Evolutionary conservation across 2,329 filamentous ascomycete genomes (phyloP).

Genomic region (Hawksworthiomyces lignivorus): DNA sequence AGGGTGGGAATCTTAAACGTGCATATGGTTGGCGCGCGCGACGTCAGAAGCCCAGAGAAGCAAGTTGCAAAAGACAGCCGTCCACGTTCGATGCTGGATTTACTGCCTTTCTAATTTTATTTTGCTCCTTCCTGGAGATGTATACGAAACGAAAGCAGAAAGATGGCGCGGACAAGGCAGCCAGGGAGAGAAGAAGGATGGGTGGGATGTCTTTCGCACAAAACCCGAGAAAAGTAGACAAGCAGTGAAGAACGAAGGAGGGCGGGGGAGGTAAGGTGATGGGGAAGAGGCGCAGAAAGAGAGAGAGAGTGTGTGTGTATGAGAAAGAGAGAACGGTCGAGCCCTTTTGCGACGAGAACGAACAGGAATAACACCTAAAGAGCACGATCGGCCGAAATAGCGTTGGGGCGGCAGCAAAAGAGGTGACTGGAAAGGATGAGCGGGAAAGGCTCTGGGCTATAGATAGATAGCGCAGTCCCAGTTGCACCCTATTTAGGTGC

Average conservation of each 20-base stretch:
- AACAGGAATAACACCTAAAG: too few relatives aligned
- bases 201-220: too few relatives aligned
- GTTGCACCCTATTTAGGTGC: too few relatives aligned
- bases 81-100: too few relatives aligned
- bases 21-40: slow-evolving; percentile 42
- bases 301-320: neutral
- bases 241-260: too few relatives aligned
- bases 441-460: too few relatives aligned
- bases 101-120: too few relatives aligned
- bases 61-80: too few relatives aligned
- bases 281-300: neutral
- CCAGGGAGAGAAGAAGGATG: slow-evolving; percentile 8
- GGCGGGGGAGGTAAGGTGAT: too few relatives aligned
- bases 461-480: slow-evolving; percentile 2
- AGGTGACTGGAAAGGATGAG: neutral
- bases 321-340: slow-evolving; percentile 3
- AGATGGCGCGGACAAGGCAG: slow-evolving; percentile 3
- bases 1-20: slow-evolving; percentile 25
- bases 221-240: too few relatives aligned
- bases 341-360: slow-evolving; percentile 7
- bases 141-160: neutral
- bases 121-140: too few relatives aligned
- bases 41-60: neutral
- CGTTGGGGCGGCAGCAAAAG: neutral
- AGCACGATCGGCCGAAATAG: slow-evolving; percentile 1